Base-by-base conservation (phyloP, 1,284 basidiomycete species). In the Moesziomyces parantarcticus region DNA sequence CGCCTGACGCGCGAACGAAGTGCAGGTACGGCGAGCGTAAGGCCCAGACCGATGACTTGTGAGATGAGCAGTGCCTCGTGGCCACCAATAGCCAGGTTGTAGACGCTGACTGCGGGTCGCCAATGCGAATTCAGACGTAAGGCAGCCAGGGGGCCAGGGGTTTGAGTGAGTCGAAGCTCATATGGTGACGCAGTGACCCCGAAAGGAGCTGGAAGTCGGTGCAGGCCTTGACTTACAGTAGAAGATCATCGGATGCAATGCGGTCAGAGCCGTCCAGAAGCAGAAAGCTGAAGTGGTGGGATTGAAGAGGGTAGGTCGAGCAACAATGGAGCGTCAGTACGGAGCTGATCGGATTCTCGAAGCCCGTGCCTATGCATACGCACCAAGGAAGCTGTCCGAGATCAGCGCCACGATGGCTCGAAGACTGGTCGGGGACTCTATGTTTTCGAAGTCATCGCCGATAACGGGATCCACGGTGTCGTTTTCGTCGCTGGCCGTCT, bases 231-330 rank as follows among this genome's bases (percentile, higher is more conserved):
- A 63, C 75, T 67, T 45, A 86, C 92, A 94, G 85, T 94, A 97
- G 86, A 96, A 97, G 7, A 97, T 88, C 40, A 91, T 91, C 0
- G 92, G 90, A 10, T 91, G 89, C 21, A 97, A 88, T 1, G 90
- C 89, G 1, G 94, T 95, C 78, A 92, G 89, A 42, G 92, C 87
- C 0, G 94, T 92, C 93, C 93, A 96, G 82, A 92, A 94, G 18
- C 92, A 87, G 73, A 91, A 92, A 1, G 91, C 93, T 93, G 78
- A 53, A 45, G 23, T 44, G 21, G 32, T 10, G 16, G 47, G 32
- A 54, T 23, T 9, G 21, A 36, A 48, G 22, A 7, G 47, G 20
- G 16, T 21, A n/a, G n/a, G n/a, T n/a, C n/a, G n/a, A n/a, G n/a
- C n/a, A n/a, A n/a, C n/a, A n/a, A n/a, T n/a, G n/a, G n/a, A n/a